A percentile compares a stretch with the other conserved stretches of the same genome.
Evolutionary conservation across 202 grass and related monocot genomes (phyloP).

Genomic region (Carex sylvatica): DNA sequence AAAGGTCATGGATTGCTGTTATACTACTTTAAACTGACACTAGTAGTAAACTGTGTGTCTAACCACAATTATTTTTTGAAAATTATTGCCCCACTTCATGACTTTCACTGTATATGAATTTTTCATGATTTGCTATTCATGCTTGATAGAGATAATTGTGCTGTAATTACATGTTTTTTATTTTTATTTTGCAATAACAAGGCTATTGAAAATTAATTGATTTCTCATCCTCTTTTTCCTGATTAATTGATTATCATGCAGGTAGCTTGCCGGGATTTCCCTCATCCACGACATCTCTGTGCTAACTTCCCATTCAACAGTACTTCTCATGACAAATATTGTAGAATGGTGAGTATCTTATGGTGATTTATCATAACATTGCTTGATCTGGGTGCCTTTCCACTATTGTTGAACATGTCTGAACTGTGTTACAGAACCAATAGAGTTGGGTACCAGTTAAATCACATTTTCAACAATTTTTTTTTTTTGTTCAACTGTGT

Average conservation of each 20-base stretch:
- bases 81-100: not conserved
- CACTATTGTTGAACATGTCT: not conserved
- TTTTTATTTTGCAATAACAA: not conserved
- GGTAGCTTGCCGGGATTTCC: slow-evolving; percentile 89
- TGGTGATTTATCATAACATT: not conserved
- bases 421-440: not conserved
- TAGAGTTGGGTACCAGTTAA: not conserved
- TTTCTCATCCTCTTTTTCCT: not conserved
- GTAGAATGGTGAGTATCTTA: slow-evolving; percentile 59
- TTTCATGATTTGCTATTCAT: not conserved
- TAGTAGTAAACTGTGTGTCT: not conserved
- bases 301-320: slow-evolving; percentile 56
- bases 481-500: not conserved
- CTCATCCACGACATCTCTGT: slow-evolving; percentile 87
- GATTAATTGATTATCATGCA: slow-evolving; percentile 28
- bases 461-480: not conserved
- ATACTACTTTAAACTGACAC: not conserved
- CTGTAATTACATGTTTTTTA: not conserved
- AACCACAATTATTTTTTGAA: not conserved
- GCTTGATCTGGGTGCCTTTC: not conserved
- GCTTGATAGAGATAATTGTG: not conserved
- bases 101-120: not conserved
- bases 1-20: not conserved
- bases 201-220: not conserved
- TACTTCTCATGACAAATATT: slow-evolving; percentile 60